These are phyloP conservation scores for Clarireedia paspali DNA, from an alignment of 2,329 filamentous ascomycete genomes.

Conservation along the genomic window DNA sequence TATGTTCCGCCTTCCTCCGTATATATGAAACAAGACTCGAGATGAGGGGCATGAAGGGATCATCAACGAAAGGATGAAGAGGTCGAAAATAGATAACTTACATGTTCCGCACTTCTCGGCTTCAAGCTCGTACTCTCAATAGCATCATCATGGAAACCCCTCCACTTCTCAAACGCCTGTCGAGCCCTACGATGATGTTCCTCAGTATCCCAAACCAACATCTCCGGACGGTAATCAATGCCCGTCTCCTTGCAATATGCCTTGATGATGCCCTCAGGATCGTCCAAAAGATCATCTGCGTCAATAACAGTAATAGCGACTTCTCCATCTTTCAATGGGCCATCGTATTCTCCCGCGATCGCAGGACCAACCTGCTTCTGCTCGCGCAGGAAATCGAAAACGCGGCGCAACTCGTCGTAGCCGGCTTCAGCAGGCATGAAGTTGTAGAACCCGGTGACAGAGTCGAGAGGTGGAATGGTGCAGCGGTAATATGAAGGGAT, in stretches of 20 bases:
- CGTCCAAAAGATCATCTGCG: conserved; percentile 86
- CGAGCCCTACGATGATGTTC: conserved; percentile 62
- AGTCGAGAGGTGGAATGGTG: conserved; percentile 77
- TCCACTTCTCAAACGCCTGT: conserved; percentile 89
- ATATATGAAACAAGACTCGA: not conserved
- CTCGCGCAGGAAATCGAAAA: conserved; percentile 77
- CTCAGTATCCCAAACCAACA: conserved; percentile 79
- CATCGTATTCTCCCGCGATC: conserved; percentile 39
- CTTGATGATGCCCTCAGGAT: conserved; percentile 66
- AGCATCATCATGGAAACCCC: conserved; percentile 92
- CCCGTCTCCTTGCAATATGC: conserved; percentile 78
- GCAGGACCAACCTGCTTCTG: conserved; percentile 64
- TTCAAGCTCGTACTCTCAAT: conserved; percentile 73
- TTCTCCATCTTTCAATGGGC: conserved; percentile 24
- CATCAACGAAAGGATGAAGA: not conserved
- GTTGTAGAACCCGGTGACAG: conserved; percentile 75
- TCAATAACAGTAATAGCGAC: conserved; percentile 79
- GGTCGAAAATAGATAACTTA: conserved; percentile 31
- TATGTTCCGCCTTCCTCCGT: not conserved
- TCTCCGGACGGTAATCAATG: conserved; percentile 64
- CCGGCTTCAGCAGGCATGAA: conserved; percentile 87
- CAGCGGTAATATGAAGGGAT: conserved; percentile 95
- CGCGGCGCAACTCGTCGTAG: conserved; percentile 75
- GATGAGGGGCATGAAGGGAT: not conserved
- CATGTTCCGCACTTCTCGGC: conserved; percentile 56